These are phyloP conservation scores for Annulohypoxylon stygium DNA, from an alignment of 495 filamentous ascomycete species.

Conservation along the genomic window DNA sequence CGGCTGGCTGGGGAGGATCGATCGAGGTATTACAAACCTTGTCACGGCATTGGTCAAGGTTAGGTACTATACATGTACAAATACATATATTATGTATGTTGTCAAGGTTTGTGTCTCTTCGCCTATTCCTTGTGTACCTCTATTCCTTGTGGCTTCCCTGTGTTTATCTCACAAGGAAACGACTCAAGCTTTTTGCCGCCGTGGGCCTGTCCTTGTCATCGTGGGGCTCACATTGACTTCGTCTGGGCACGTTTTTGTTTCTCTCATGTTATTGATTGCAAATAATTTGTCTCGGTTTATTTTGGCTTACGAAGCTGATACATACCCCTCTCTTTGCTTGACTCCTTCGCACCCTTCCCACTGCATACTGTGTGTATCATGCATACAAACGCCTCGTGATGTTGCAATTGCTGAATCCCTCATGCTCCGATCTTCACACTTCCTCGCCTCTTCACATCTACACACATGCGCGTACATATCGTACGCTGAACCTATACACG, in stretches of 20 bases:
- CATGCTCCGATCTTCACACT: neutral
- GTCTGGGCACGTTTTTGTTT: neutral
- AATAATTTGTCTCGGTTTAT: neutral
- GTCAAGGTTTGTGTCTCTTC: neutral
- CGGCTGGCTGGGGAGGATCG: neutral
- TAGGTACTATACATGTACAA: too few relatives aligned
- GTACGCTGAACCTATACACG: neutral
- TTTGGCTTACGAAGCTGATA: neutral
- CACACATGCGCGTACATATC: neutral
- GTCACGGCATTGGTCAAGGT: neutral
- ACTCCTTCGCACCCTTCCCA: neutral
- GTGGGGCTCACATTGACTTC: neutral
- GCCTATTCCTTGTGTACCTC: too few relatives aligned
- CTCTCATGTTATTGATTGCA: neutral
- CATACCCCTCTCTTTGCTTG: constrained; percentile 3
- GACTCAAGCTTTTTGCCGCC: too few relatives aligned
- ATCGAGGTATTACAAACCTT: neutral
- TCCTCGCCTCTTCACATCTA: neutral
- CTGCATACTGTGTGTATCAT: constrained; percentile 9
- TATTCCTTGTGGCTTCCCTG: neutral
- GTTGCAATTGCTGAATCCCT: constrained; percentile 17
- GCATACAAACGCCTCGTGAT: constrained; percentile 20
- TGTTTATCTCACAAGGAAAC: neutral
- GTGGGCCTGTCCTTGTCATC: too few relatives aligned
- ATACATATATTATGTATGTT: too few relatives aligned